These are phyloP conservation scores for Paulownia fortunei DNA, from an alignment of 257 asterid species.

Conservation along the genomic window DNA sequence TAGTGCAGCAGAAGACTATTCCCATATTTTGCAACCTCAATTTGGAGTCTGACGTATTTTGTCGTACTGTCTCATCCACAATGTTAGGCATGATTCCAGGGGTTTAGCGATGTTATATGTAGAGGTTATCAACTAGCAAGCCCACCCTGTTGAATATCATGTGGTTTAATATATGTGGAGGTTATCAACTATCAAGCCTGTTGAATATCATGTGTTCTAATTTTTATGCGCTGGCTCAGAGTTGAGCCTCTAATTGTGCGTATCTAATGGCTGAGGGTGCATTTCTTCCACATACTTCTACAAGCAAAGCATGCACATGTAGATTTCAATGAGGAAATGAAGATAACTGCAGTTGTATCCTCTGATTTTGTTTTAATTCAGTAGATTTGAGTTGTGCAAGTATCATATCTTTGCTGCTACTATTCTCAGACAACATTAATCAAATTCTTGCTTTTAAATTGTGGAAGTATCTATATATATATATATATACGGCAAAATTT, in stretches of 20 bases:
- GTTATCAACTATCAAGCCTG: not conserved
- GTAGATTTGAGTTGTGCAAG: not conserved
- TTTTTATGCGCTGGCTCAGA: not conserved
- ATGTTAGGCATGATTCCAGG: not conserved
- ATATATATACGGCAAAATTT: no score
- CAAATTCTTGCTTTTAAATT: not conserved
- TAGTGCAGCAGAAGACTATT: conserved; percentile 34
- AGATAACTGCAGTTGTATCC: no score
- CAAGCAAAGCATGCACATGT: not conserved
- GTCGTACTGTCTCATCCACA: not conserved
- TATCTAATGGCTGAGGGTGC: not conserved
- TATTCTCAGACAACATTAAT: not conserved
- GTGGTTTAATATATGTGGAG: not conserved
- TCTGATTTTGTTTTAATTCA: not conserved
- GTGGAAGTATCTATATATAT: not conserved
- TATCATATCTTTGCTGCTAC: not conserved
- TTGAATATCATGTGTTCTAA: not conserved
- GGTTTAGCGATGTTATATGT: not conserved
- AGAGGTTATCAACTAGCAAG: conserved; percentile 3
- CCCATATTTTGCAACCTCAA: conserved; percentile 29
- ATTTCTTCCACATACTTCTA: not conserved
- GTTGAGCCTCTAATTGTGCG: not conserved
- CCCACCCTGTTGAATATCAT: not conserved
- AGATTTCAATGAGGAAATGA: not conserved
- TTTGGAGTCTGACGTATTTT: conserved; percentile 6